These are phyloP conservation scores for Mycena pura DNA, from an alignment of 768 basidiomycete species.

Conservation along the genomic window DNA sequence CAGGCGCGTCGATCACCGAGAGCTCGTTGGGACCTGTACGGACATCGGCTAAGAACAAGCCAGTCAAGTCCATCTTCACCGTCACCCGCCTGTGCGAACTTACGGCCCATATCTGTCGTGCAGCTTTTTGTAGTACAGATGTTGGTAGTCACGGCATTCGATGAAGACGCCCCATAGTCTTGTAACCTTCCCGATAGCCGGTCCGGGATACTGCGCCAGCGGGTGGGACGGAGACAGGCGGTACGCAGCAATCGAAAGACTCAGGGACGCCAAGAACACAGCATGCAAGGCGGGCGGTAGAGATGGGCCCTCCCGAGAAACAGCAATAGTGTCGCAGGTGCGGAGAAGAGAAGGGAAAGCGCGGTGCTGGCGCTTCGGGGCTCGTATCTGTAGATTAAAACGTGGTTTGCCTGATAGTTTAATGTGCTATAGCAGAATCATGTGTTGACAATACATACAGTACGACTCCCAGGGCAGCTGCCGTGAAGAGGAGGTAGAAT, in stretches of 20 bases:
- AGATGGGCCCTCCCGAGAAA: background rate
- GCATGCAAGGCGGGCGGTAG: background rate
- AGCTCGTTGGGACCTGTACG: conserved; percentile 20
- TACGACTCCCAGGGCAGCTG: conserved; percentile 4
- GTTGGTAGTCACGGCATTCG: conserved; percentile 47
- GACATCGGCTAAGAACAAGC: background rate
- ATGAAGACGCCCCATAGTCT: conserved; percentile 46
- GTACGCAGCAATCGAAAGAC: conserved; percentile 44
- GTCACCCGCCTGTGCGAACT: conserved; percentile 57
- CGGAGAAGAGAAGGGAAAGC: background rate
- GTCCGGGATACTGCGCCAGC: conserved; percentile 57
- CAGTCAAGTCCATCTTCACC: too few species aligned
- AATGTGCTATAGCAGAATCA: too few species aligned
- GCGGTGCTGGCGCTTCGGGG: conserved; percentile 13
- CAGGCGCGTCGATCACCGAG: conserved; percentile 16
- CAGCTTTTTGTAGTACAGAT: conserved; percentile 49
- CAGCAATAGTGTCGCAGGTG: conserved; percentile 1
- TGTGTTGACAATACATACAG: background rate
- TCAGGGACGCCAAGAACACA: conserved; percentile 38
- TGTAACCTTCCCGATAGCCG: conserved; percentile 45
- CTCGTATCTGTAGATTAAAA: conserved; percentile 11
- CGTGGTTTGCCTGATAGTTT: conserved; percentile 6
- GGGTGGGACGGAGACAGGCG: conserved; percentile 64
- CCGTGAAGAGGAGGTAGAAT: background rate
- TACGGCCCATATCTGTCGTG: conserved; percentile 63